A percentile compares a stretch with the other conserved stretches of the same genome.
phyloP scores from a whole-genome alignment of 2,329 filamentous ascomycete species.

The Diaporthe batatas region DNA sequence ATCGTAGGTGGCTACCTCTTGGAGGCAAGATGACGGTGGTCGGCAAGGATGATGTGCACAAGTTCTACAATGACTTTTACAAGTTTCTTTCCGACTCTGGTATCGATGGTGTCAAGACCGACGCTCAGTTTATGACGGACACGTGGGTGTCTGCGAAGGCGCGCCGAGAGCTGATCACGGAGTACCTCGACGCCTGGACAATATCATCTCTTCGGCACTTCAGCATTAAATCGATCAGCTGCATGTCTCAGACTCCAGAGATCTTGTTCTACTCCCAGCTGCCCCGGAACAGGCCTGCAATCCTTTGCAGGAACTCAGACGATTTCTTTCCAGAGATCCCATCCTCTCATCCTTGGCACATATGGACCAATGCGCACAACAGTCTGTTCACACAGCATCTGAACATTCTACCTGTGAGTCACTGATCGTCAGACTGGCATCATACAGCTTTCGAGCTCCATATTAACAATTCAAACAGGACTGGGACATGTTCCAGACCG shows the following conservation, averaged over 20 bases:
- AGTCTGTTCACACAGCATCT: constrained; percentile 84
- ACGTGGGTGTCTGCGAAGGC: constrained; percentile 76
- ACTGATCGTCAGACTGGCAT: neutral
- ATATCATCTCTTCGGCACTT: constrained; percentile 84
- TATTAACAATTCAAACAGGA: constrained; percentile 58
- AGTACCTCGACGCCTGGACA: constrained; percentile 90
- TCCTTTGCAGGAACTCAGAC: constrained; percentile 87
- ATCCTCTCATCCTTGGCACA: constrained; percentile 90
- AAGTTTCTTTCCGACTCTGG: constrained; percentile 79
- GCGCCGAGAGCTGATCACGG: constrained; percentile 77
- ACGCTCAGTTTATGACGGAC: constrained; percentile 92
- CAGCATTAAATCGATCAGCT: constrained; percentile 82
- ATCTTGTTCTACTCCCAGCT: constrained; percentile 88
- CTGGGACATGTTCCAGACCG: constrained; percentile 79
- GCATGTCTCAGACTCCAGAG: constrained; percentile 93
- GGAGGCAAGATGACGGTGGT: constrained; percentile 80
- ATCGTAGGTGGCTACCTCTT: constrained; percentile 61
- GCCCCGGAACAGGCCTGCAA: constrained; percentile 78
- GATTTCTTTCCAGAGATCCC: constrained; percentile 91
- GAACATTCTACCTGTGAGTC: constrained; percentile 76
- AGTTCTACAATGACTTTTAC: constrained; percentile 94
- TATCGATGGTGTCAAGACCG: constrained; percentile 91
- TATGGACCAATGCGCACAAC: constrained; percentile 95
- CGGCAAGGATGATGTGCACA: constrained; percentile 77
- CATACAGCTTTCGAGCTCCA: neutral